Percentiles rank a stretch among this genome's conserved stretches.
Evolutionary conservation across 345 rosid genomes (phyloP).

Genomic region (Dipteronia sinensis): DNA sequence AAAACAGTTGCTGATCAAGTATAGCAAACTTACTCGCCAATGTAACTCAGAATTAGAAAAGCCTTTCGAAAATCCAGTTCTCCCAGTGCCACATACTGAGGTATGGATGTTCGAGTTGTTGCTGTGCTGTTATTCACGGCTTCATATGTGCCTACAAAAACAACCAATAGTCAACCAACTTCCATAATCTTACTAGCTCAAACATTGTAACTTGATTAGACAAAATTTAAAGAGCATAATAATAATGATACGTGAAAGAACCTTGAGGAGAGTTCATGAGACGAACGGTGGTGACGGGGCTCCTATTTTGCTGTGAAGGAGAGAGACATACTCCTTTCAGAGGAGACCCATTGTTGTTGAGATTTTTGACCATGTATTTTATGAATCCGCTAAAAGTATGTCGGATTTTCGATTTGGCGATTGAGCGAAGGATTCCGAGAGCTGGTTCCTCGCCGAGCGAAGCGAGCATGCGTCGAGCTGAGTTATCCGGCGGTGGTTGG

Average conservation of each 20-base stretch:
- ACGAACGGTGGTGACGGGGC: not conserved
- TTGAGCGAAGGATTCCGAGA: constrained; percentile 23
- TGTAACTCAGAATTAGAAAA: constrained; percentile 61
- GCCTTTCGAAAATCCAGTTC: constrained; percentile 66
- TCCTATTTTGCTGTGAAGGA: not conserved
- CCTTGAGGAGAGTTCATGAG: not conserved
- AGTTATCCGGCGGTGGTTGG: constrained; percentile 21
- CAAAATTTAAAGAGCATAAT: not conserved
- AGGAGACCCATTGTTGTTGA: not conserved
- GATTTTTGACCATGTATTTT: not conserved
- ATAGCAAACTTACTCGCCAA: constrained; percentile 50
- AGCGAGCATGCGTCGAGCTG: constrained; percentile 36
- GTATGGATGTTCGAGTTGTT: constrained; percentile 1
- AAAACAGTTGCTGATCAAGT: not conserved
- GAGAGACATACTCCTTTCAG: not conserved
- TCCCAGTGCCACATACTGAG: constrained; percentile 50
- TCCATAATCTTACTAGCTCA: too few relatives aligned
- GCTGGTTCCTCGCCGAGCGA: constrained; percentile 38
- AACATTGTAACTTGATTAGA: not conserved
- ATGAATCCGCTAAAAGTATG: constrained; percentile 28
- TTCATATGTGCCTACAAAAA: not conserved
- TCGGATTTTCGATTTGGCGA: not conserved
- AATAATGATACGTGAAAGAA: not conserved
- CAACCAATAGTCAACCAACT: not conserved
- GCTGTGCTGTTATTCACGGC: not conserved